Base-by-base conservation (phyloP, 768 basidiomycete species). In the Leccinum subgranulosum region DNA sequence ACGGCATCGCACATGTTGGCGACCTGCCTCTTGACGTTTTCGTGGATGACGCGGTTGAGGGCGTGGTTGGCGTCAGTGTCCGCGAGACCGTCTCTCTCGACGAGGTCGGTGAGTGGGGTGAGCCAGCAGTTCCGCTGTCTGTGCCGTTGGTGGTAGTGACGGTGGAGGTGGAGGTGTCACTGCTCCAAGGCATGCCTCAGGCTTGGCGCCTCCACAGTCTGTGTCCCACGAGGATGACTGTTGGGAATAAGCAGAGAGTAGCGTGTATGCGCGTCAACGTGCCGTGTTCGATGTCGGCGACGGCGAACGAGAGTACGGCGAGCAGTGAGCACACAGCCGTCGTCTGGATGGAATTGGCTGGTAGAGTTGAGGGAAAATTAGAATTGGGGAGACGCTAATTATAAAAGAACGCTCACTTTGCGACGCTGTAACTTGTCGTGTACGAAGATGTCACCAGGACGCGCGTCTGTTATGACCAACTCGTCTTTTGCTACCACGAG, bases 381-480 rank as follows among this genome's bases (percentile, higher is more conserved):
- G 29, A 10, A 33, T 33, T 33, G 31, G 31, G 1, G 31, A 33
- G 31, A 33, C 31, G 10, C 31, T 33, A 11, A 33, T 33, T 12
- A 31, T 31, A 28, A 28, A 47, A 21, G 11, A 9, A n/a, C n/a
- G 50, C 85, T 56, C 62, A 90, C 87, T 96, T 96, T 29, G 92
- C 94, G 58, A 96, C 85, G 72, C 95, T 95, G 49, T 92, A 79
- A 23, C n/a, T n/a, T n/a, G n/a, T n/a, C n/a, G 74, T 93, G 86
- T 33, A 90, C 87, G 64, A 96, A 95, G 27, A 28, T 28, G 27
- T 28, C 65, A 23, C 23, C 23, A 23, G 3, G 23, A 23, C 23
- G 23, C 2, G 23, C 3, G 23, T 23, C 23, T 1, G 23, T 23
- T 23, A n/a, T 3, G 3, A 23, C 23, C 23, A 23, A 1, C 1